These are phyloP conservation scores for Backusella australiensis DNA, from an alignment of 192 early-diverging fungal genomes.

Conservation along the genomic window DNA sequence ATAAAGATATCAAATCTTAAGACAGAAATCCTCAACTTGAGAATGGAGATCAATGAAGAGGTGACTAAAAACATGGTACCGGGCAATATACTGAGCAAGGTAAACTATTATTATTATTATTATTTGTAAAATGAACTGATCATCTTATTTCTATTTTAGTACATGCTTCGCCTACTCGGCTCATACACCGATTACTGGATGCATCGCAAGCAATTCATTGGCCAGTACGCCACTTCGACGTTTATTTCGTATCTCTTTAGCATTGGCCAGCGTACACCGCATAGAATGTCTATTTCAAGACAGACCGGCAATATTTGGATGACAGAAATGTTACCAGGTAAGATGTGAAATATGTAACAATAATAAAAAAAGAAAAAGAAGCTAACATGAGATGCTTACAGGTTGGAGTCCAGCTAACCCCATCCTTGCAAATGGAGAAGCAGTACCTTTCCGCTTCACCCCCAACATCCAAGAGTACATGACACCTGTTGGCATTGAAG, in stretches of 20 bases:
- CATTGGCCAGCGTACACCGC: slow-evolving; percentile 82
- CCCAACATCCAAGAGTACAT: slow-evolving; percentile 97
- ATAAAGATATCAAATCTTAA: slow-evolving; percentile 42
- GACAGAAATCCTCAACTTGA: slow-evolving; percentile 71
- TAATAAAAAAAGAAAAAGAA: not conserved
- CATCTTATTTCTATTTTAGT: slow-evolving; percentile 37
- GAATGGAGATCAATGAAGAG: slow-evolving; percentile 86
- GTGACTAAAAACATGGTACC: slow-evolving; percentile 86
- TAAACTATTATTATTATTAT: slow-evolving; percentile 22
- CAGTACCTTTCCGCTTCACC: slow-evolving; percentile 97
- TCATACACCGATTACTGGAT: slow-evolving; percentile 92
- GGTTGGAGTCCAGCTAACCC: slow-evolving; percentile 45
- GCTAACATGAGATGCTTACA: not conserved
- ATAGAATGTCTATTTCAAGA: slow-evolving; percentile 86
- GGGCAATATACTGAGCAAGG: slow-evolving; percentile 77
- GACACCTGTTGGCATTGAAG: slow-evolving; percentile 90
- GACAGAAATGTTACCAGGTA: slow-evolving; percentile 82
- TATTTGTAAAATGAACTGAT: not conserved
- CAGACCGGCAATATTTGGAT: slow-evolving; percentile 85
- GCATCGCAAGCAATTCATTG: slow-evolving; percentile 91
- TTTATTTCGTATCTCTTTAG: slow-evolving; percentile 93
- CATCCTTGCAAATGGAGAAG: slow-evolving; percentile 69
- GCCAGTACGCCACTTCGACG: slow-evolving; percentile 83
- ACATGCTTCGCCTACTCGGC: slow-evolving; percentile 67
- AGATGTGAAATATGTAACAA: not conserved